Evolutionary conservation across 2,329 filamentous ascomycete species (phyloP).

Genomic region (Blumeria graminis): DNA sequence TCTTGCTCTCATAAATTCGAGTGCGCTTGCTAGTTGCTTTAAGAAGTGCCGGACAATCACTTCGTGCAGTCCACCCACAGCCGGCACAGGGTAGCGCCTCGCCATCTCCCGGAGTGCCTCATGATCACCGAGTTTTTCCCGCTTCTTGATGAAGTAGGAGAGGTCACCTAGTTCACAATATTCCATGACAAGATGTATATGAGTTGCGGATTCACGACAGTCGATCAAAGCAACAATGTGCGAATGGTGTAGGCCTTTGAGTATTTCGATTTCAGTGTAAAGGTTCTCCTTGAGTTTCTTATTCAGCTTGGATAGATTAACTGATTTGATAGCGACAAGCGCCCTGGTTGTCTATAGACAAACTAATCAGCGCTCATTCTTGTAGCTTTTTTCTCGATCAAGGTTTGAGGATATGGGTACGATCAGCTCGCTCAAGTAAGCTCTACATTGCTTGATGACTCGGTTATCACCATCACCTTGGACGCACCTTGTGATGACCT

Average conservation of each 20-base stretch:
- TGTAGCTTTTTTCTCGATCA: no score
- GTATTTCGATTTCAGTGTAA: constrained; percentile 82
- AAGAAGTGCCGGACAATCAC: constrained; percentile 91
- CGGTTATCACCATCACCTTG: not conserved
- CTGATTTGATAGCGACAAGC: constrained; percentile 87
- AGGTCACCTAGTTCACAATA: constrained; percentile 91
- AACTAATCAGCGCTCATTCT: not conserved
- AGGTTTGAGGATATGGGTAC: no score
- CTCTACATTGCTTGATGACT: not conserved
- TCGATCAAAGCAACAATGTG: constrained; percentile 94
- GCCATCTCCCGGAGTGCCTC: constrained; percentile 75
- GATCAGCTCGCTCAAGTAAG: no score
- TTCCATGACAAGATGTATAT: constrained; percentile 97
- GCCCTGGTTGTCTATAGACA: constrained; percentile 43
- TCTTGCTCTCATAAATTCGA: constrained; percentile 63
- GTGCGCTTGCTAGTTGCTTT: constrained; percentile 78
- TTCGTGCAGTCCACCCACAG: constrained; percentile 73
- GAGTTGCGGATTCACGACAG: constrained; percentile 62
- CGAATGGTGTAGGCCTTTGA: constrained; percentile 80
- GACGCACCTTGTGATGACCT: constrained; percentile 52
- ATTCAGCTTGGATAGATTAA: constrained; percentile 73
- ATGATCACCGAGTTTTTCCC: constrained; percentile 56
- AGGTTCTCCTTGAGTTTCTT: constrained; percentile 94
- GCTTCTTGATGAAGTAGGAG: constrained; percentile 88
- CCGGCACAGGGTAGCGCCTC: constrained; percentile 68